phyloP scores from a whole-genome alignment of 495 filamentous ascomycete species.

The Delitschia confertaspora region DNA sequence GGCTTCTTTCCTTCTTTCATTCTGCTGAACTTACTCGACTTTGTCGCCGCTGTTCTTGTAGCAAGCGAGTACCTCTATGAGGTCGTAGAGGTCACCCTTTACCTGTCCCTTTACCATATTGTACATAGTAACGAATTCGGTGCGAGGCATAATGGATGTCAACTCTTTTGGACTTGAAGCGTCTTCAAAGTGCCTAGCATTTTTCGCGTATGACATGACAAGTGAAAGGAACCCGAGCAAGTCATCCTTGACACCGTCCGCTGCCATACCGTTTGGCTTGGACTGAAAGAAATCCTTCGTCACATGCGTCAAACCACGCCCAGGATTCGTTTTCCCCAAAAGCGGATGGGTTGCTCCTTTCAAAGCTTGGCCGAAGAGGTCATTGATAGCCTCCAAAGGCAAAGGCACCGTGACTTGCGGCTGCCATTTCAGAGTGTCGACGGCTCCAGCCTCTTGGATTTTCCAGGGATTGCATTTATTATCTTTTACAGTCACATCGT shows the following conservation, averaged over 20 bases:
- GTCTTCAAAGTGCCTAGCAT: not conserved
- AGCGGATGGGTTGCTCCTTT: not conserved
- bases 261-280: slow-evolving; percentile 8
- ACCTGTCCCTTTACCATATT: slow-evolving; percentile 11
- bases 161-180: slow-evolving; percentile 5
- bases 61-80: slow-evolving; percentile 23
- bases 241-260: slow-evolving; percentile 15
- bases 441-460: not conserved
- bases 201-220: slow-evolving; percentile 25
- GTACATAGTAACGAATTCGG: slow-evolving; percentile 23
- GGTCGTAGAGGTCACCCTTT: slow-evolving; percentile 10
- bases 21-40: slow-evolving; percentile 7
- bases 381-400: slow-evolving; percentile 23
- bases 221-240: slow-evolving; percentile 25
- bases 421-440: slow-evolving; percentile 9
- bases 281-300: slow-evolving; percentile 20
- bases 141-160: slow-evolving; percentile 25
- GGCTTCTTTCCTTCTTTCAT: not conserved
- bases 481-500: not conserved
- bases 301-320: slow-evolving; percentile 13
- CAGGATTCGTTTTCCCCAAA: not conserved
- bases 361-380: slow-evolving; percentile 6
- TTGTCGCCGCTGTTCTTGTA: slow-evolving; percentile 15
- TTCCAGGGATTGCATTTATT: slow-evolving; percentile 1
- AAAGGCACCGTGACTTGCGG: slow-evolving; percentile 23